phyloP scores from a whole-genome alignment of 2,329 filamentous ascomycete genomes.

The Fusarium sp. region DNA sequence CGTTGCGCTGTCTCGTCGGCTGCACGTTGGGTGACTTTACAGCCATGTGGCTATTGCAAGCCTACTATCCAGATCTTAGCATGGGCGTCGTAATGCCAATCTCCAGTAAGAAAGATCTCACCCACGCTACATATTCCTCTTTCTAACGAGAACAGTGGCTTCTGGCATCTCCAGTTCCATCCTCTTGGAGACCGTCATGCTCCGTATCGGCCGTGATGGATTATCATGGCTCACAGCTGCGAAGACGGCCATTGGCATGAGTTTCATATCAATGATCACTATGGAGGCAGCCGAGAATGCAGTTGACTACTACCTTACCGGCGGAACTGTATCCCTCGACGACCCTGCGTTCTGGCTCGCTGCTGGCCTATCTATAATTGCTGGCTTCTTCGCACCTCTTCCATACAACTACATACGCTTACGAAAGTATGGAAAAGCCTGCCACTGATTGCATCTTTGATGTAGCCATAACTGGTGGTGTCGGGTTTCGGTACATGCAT shows the following conservation, averaged over 20 bases:
- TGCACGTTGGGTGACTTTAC: slow-evolving; percentile 68
- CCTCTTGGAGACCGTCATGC: slow-evolving; percentile 63
- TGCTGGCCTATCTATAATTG: slow-evolving; percentile 56
- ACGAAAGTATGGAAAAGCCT: slow-evolving; percentile 60
- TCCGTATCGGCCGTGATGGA: slow-evolving; percentile 60
- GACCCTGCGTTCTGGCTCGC: slow-evolving; percentile 64
- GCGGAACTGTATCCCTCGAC: slow-evolving; percentile 59
- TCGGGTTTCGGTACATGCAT: neutral
- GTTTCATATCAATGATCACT: slow-evolving; percentile 68
- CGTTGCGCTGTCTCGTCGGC: slow-evolving; percentile 65
- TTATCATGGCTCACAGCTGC: slow-evolving; percentile 60
- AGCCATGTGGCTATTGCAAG: slow-evolving; percentile 66
- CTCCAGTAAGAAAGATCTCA: slow-evolving; percentile 54
- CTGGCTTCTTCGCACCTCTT: slow-evolving; percentile 61
- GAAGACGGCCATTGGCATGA: slow-evolving; percentile 68
- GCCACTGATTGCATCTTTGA: slow-evolving; percentile 49
- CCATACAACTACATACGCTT: slow-evolving; percentile 66
- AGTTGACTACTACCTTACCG: slow-evolving; percentile 67
- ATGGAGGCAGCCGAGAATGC: slow-evolving; percentile 68
- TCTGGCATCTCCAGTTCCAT: slow-evolving; percentile 64
- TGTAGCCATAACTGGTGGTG: neutral
- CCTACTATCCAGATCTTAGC: slow-evolving; percentile 58
- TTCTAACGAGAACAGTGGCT: slow-evolving; percentile 54
- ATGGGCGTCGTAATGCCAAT: slow-evolving; percentile 63
- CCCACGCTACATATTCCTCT: accelerated